Percentiles rank a stretch among this genome's conserved stretches.
phyloP scores from a whole-genome alignment of 2,329 filamentous ascomycete species.

The Penicillium sp. region DNA sequence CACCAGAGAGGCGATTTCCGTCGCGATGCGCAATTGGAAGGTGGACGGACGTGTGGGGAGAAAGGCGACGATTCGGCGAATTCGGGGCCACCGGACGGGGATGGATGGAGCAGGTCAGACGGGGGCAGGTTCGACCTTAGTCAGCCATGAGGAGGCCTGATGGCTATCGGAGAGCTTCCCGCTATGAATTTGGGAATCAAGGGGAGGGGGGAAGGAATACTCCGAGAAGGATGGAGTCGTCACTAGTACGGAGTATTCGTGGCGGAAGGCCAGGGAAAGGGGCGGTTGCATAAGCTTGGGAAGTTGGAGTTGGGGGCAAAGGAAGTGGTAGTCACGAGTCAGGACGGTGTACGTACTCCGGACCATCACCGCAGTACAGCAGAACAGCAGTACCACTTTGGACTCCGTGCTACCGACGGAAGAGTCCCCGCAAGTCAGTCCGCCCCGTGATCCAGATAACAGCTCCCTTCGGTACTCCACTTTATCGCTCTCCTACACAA shows the following conservation, averaged over 20 bases:
- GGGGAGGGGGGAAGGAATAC: not conserved
- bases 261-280: not conserved
- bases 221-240: not conserved
- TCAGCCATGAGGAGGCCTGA: conserved; percentile 5
- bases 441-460: not conserved
- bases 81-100: not conserved
- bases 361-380: too few relatives aligned
- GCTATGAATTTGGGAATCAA: not conserved
- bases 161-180: not conserved
- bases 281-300: not conserved
- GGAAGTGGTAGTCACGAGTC: not conserved
- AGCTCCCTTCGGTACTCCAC: not conserved
- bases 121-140: conserved; percentile 6
- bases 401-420: too few relatives aligned
- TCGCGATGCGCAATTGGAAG: not conserved
- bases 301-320: not conserved
- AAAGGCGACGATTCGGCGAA: conserved; percentile 5
- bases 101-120: not conserved
- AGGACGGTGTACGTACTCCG: too few relatives aligned
- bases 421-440: not conserved
- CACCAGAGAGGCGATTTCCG: conserved; percentile 2
- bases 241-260: not conserved
- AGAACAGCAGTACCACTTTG: too few relatives aligned
- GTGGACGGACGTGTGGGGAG: conserved; percentile 5
- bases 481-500: not conserved